Evolutionary conservation across 768 basidiomycete genomes (phyloP), one percentile per base, ranked within the genome.

Genomic region (Xerocomus potaroensis): DNA sequence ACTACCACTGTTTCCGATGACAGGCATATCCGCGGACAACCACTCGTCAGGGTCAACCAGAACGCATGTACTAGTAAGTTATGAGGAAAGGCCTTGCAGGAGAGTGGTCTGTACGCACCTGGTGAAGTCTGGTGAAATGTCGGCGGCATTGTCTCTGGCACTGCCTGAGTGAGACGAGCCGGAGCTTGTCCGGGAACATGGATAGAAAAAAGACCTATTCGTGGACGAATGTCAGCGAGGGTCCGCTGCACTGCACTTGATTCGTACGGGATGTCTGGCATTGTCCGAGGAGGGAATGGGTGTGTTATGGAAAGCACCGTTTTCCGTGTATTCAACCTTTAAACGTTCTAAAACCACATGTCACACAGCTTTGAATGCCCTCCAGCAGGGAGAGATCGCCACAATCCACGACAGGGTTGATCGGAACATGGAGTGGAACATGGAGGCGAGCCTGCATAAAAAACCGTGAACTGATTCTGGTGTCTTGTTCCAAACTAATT

Each of bases 251-350:
- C 8, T 24, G 23, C 36, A 47, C 29, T 36, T 29, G 26, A 3
- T 22, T n/a, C 49, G 11, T 37, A 60, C 61, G 29, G 5, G 3
- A 27, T 24, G 19, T 35, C 26, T 38, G 44, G 51, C 55, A 60
- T 63, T 1, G 7, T 49, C 31, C 2, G 12, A 41, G 32, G 18
- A 22, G 23, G 16, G 32, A 5, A 18, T 9, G 8, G 21, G 5
- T 15, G 14, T 36, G 29, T 2, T 38, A 41, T 47, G 36, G 34
- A 23, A 18, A 5, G 8, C 21, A 41, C 5, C 15, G n/a, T 24
- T 33, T 8, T 8, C 16, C 24, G 12, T 2, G 7, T 4, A 5
- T n/a, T 38, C 10, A 16, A 24, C 23, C 22, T 51, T 60, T 59
- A 59, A 50, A 44, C 18, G 30, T 11, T 31, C 21, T 32, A 41